Evolutionary conservation across 106 monocot genomes (phyloP).

Genomic region (Dioscorea alata): DNA sequence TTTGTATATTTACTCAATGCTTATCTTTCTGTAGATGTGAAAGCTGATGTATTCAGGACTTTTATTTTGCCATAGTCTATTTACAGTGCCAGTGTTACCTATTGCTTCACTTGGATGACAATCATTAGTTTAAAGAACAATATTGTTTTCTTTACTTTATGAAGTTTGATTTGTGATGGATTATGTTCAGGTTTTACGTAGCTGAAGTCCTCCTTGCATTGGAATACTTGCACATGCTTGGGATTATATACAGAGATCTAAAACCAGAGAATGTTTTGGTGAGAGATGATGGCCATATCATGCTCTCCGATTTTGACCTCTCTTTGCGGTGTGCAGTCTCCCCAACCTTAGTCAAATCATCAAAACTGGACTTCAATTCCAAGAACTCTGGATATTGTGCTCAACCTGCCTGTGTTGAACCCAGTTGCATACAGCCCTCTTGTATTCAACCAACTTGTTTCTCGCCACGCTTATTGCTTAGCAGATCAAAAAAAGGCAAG

Average conservation of each 20-base stretch:
- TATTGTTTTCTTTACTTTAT: no score
- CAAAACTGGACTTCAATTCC: background rate
- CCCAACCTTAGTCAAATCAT: background rate
- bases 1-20: no score
- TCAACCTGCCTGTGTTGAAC: background rate
- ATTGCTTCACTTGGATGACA: no score
- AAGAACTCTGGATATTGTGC: conserved; percentile 2
- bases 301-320: conserved; percentile 1
- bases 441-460: background rate
- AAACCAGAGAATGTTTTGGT: conserved; percentile 1
- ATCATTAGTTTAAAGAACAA: no score
- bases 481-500: background rate
- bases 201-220: background rate
- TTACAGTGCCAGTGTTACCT: no score
- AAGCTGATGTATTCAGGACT: no score
- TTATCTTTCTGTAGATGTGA: no score
- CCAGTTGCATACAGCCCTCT: background rate
- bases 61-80: no score
- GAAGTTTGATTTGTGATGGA: background rate
- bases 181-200: background rate
- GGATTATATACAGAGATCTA: background rate
- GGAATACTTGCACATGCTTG: background rate
- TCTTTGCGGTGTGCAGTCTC: background rate
- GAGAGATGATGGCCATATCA: conserved; percentile 2
- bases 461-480: background rate